Evolutionary conservation across 192 early-diverging fungal genomes (phyloP).

Genomic region (Spizellomyces punctatus): DNA sequence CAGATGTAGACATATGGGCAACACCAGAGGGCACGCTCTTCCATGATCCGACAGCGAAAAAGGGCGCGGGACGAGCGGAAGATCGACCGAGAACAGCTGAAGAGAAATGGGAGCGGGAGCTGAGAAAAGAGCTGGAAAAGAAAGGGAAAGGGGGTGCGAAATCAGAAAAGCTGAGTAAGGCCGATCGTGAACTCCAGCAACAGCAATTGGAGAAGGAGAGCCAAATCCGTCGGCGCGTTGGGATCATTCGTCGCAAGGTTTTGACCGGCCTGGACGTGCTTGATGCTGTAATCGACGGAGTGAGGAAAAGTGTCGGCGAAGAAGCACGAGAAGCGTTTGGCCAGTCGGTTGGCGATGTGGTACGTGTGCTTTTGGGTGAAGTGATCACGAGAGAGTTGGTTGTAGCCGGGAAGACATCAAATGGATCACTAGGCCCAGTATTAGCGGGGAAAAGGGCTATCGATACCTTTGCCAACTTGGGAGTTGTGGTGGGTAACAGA

Average conservation of each 20-base stretch:
- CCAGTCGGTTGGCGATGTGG: conserved; percentile 40
- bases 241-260: conserved; percentile 51
- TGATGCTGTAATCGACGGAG: conserved; percentile 64
- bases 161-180: conserved; percentile 63
- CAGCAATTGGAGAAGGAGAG: conserved; percentile 73
- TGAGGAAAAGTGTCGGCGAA: conserved; percentile 53
- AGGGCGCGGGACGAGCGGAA: conserved; percentile 39
- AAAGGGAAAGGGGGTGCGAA: conserved; percentile 53
- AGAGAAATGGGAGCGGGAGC: conserved; percentile 78
- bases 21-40: conserved; percentile 69
- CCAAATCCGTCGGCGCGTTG: conserved; percentile 68
- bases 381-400: conserved; percentile 47
- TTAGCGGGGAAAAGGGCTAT: conserved; percentile 61
- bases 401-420: conserved; percentile 15
- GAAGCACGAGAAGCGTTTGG: conserved; percentile 58
- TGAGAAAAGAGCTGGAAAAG: conserved; percentile 68
- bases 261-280: conserved; percentile 67
- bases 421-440: conserved; percentile 39
- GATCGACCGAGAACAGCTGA: conserved; percentile 62
- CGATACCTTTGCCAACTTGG: conserved; percentile 55
- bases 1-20: conserved; percentile 73
- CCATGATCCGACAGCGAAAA: conserved; percentile 67
- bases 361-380: conserved; percentile 41
- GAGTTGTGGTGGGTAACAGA: conserved; percentile 37
- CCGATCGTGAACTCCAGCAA: conserved; percentile 74